Evolutionary conservation across 1,139 yeast species (phyloP), one percentile per base, ranked within the genome.

Genomic region (Blastobotrys indianensis): DNA sequence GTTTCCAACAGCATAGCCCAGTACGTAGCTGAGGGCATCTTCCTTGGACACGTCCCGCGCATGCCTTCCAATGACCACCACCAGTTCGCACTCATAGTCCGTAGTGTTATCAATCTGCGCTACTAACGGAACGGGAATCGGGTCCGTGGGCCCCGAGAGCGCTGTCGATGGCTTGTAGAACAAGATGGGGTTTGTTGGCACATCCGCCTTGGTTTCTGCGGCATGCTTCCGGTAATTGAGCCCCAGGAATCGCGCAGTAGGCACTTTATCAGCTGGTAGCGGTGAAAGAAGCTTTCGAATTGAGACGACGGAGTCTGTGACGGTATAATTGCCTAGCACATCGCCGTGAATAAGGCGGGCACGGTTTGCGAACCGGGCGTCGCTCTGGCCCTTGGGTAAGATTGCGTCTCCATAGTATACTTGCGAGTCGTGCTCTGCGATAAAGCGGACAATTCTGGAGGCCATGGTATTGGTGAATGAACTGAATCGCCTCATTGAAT

Each of bases 31-130:
- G 43, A 71, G 59, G 2, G 80, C 81, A 17, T 73, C 64, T 28
- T 62, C 68, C 12, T 60, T 65, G 15, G 65, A 44, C 16, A 77
- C 75, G 51, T 75, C 67, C 49, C 63, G 65, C 31, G 76, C 75
- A 8, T 63, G 54, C 55, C 70, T 73, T n/a, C 81, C 80, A 49
- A 76, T 75, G 4, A 76, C 74, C 23, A 74, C 70, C 8, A 73
- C 77, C 37, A 76, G 68, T 54, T 76, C 82, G 37, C 75, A 75
- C 54, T 76, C 81, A 54, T 76, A 76, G 54, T 77, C 81, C 16
- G 70, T 61, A n/a, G 64, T 59, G 41, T 62, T 59, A 32, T 62
- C 68, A 8, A 57, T 54, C 54, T 71, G 77, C n/a, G 74, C 74
- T 52, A 70, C 60, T 36, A 51, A 49, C 15, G 79, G 78, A 15